Evolutionary conservation across 768 basidiomycete species (phyloP), one percentile per base, ranked within the genome.

Genomic region (Pisolithus marmoratus): DNA sequence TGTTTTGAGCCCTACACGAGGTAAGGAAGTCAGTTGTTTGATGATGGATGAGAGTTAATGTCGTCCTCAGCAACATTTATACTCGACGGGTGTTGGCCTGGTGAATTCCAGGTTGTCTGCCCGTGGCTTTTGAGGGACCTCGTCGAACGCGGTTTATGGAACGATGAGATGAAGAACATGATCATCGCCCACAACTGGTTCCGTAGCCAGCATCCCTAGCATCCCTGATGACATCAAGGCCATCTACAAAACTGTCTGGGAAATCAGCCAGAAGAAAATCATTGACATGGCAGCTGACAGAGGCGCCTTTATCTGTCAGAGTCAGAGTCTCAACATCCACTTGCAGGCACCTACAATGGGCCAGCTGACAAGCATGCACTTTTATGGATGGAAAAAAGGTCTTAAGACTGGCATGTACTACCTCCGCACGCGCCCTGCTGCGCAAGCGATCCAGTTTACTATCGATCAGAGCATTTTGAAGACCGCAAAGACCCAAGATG

Each of bases 201-300:
- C 87, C 6, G 70, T 90, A 24, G 92, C 95, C 67, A 90, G 83
- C 66, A 92, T 97, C 58, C 85, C 90, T 24, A 80, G 64, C 44
- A 92, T 98, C 58, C 94, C 95, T 2, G 85, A 84, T 52, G 83
- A 96, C 58, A 78, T 94, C 72, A 97, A 96, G 73, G 89, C 90
- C 0, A 94, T 99, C 74, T 99, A 99, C 83, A 97, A 97, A 77
- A 99, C 95, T n/a, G 95, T 97, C 46, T 99, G 95, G 95, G 95
- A 99, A 75, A 94, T 99, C 70, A 86, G 83, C 42, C 95, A 98
- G 76, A 98, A 97, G 89, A 94, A 91, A 67, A 84, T 99, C 57
- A 85, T 99, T 53, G 96, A 99, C 73, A 79, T 99, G 60, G 88
- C 96, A 48, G 96, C 96, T n/a, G 96, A 99, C 68, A 93, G 96